A percentile compares a stretch with the other conserved stretches of the same genome.
Evolutionary conservation across 75 land plant species (phyloP).

Genomic region (Sequoiadendron giganteum): DNA sequence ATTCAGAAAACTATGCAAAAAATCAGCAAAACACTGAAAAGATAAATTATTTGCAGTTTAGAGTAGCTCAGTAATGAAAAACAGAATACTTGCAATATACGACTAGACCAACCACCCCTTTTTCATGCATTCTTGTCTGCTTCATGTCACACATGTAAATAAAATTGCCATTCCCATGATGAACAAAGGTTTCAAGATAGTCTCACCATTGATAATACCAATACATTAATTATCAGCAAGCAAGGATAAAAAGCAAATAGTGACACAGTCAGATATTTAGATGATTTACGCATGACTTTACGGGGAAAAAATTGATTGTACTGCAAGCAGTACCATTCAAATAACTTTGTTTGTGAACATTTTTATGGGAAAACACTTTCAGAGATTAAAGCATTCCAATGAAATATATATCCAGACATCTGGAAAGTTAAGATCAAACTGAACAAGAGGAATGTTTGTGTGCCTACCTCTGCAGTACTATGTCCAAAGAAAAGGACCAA

Average conservation of each 20-base stretch:
- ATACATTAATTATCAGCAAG: background rate
- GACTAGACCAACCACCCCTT: background rate
- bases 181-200: background rate
- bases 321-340: background rate
- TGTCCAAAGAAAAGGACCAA: slow-evolving; percentile 84
- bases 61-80: background rate
- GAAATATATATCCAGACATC: background rate
- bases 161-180: background rate
- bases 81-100: background rate
- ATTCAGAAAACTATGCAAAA: no score
- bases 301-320: background rate
- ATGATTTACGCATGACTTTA: background rate
- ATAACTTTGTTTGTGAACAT: background rate
- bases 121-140: no score
- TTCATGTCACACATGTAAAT: background rate
- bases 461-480: slow-evolving; percentile 81
- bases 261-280: background rate
- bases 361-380: background rate
- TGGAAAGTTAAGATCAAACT: background rate
- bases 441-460: background rate
- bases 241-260: background rate
- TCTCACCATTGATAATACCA: background rate
- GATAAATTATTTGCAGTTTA: background rate
- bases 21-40: no score
- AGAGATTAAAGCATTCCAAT: background rate